Evolutionary conservation across 2,329 filamentous ascomycete species (phyloP), one percentile per base, ranked within the genome.

Genomic region (Lasiodiplodia hormozganensis): DNA sequence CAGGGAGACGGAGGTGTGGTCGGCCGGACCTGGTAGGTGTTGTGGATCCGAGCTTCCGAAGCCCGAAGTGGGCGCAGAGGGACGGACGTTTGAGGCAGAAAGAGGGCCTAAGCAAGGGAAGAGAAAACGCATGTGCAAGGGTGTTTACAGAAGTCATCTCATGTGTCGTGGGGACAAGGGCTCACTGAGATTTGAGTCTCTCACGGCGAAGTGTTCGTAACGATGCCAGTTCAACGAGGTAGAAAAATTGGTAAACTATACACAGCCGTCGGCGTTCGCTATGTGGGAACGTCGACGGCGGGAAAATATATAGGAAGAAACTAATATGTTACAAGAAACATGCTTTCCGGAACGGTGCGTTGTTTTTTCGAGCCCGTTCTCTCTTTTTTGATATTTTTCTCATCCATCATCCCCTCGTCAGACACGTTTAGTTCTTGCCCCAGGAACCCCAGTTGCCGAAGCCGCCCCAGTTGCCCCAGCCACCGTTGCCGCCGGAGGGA

Each of bases 381-480:
- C 43, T 21, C n/a, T 47, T 21, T 47, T 4, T 21, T 21, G 43
- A 10, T 47, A 8, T 47, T 47, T 47, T 47, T 47, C 43, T 21
- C 21, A 21, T 47, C 10, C 8, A n/a, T 52, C 49, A 25, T 52
- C 43, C 7, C 7, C n/a, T 47, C 43, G 10, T 47, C 8, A 11
- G 25, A 36, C 18, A 23, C 31, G 34, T 36, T 57, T 23, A 57
- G 34, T 57, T 47, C 43, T 47, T 57, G 54, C n/a, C 54, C 25
- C 14, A 21, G 47, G 6, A 3, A 14, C 60, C 47, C 60, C 47
- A 64, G 31, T 64, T 53, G 43, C 58, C 43, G 28, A 31, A 64
- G 10, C 57, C 56, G 25, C 57, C 40, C 40, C 40, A 62, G 57
- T 62, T 62, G 16, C 57, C 57, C 57, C 43, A 64, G 11, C 43